Conservation (phyloP, 768 basidiomycete species). For the Lactifluus hygrophoroides region DNA sequence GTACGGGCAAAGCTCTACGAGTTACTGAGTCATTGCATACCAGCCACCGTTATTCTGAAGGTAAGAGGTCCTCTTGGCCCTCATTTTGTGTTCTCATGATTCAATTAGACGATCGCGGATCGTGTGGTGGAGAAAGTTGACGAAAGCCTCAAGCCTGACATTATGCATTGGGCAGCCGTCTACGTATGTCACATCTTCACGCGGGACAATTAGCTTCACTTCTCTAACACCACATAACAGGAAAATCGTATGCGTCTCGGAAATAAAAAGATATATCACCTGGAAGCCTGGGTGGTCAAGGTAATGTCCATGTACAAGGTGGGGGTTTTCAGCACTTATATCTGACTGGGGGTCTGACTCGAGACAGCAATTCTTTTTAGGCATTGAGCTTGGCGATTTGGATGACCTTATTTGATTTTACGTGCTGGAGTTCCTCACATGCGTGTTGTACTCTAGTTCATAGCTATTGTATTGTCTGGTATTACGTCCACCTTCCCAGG, state of each 20-base stretch:
- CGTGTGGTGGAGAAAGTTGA: slow-evolving; percentile 82
- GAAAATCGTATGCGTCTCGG: slow-evolving; percentile 96
- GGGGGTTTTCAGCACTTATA: slow-evolving; percentile 4
- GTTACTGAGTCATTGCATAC: slow-evolving; percentile 93
- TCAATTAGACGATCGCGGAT: slow-evolving; percentile 76
- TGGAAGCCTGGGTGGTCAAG: slow-evolving; percentile 97
- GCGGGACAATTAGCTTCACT: not conserved
- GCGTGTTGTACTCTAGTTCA: not conserved
- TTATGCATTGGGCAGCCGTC: slow-evolving; percentile 97
- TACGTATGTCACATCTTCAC: slow-evolving; percentile 50
- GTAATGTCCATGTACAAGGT: slow-evolving; percentile 91
- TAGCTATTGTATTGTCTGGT: not conserved
- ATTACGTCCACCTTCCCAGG: not conserved
- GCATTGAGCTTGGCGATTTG: slow-evolving; percentile 51
- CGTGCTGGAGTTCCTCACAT: not conserved
- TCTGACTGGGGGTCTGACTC: not conserved
- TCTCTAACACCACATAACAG: slow-evolving; percentile 32
- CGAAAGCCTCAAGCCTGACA: slow-evolving; percentile 81
- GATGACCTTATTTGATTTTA: slow-evolving; percentile 27
- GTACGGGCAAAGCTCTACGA: slow-evolving; percentile 93
- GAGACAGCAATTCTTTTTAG: slow-evolving; percentile 41
- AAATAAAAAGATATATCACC: slow-evolving; percentile 88
- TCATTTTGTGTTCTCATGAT: not conserved
- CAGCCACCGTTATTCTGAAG: slow-evolving; percentile 85
- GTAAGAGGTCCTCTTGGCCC: slow-evolving; percentile 33